Conservation (phyloP, 2,329 filamentous ascomycete species). For the Epichloe glyceriae region DNA sequence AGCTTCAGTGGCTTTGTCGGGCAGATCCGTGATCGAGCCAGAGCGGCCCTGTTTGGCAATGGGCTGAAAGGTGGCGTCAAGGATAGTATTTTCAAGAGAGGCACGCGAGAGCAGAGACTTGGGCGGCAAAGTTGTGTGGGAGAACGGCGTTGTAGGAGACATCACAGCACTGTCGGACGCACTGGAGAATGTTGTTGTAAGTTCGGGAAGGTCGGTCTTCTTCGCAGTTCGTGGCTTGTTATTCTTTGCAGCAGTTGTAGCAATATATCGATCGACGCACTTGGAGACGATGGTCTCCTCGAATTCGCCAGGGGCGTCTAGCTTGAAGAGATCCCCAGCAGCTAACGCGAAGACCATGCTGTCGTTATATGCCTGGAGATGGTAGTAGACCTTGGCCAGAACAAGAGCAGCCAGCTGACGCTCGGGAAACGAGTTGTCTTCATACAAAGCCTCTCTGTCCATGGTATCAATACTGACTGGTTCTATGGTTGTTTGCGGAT, state of each 20-base stretch:
- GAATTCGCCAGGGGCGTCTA: constrained; percentile 84
- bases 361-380: constrained; percentile 96
- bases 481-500: background rate
- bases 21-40: constrained; percentile 50
- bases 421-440: constrained; percentile 89
- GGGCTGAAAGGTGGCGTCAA: constrained; percentile 45
- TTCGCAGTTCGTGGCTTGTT: constrained; percentile 29
- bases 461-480: background rate
- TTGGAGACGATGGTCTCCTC: constrained; percentile 98
- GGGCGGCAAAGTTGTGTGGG: constrained; percentile 80
- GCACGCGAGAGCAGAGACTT: constrained; percentile 89
- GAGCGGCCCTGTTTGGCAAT: constrained; percentile 39
- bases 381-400: constrained; percentile 96
- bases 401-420: constrained; percentile 89
- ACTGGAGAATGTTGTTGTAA: constrained; percentile 67
- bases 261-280: constrained; percentile 96
- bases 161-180: constrained; percentile 57
- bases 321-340: constrained; percentile 87
- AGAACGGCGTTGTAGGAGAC: constrained; percentile 90
- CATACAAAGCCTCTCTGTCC: constrained; percentile 82
- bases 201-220: constrained; percentile 44
- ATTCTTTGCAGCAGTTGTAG: constrained; percentile 46
- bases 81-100: constrained; percentile 49
- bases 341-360: constrained; percentile 97
- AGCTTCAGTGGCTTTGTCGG: constrained; percentile 58